Evolutionary conservation across 2,329 filamentous ascomycete genomes (phyloP).

Genomic region (Alternaria panax): DNA sequence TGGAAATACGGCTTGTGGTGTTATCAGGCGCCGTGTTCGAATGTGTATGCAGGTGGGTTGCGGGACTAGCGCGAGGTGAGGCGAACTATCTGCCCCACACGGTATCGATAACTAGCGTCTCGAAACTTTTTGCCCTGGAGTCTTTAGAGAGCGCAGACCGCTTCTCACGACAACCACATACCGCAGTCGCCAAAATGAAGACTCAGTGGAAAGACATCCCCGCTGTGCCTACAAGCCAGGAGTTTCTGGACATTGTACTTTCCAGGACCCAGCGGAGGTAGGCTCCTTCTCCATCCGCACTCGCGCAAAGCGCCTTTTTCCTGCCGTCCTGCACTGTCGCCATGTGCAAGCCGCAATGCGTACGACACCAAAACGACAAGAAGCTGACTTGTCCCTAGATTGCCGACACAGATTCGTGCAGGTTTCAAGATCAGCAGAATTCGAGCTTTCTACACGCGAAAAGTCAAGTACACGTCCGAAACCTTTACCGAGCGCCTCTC

Average conservation of each 20-base stretch:
- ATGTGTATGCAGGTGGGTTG: neutral
- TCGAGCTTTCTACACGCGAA: slow-evolving; percentile 93
- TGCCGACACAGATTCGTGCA: slow-evolving; percentile 93
- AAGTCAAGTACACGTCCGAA: slow-evolving; percentile 93
- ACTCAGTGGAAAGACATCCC: slow-evolving; percentile 69
- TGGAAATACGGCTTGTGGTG: too few species aligned
- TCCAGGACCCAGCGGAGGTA: slow-evolving; percentile 63
- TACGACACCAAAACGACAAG: neutral
- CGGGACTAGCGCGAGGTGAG: slow-evolving; percentile 12
- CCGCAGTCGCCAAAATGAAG: slow-evolving; percentile 44
- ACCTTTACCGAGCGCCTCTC: slow-evolving; percentile 95
- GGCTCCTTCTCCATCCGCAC: slow-evolving; percentile 1
- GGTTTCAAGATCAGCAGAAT: slow-evolving; percentile 98
- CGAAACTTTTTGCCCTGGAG: slow-evolving; percentile 24
- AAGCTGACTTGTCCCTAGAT: slow-evolving; percentile 54
- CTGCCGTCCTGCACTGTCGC: slow-evolving; percentile 24
- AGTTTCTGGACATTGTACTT: slow-evolving; percentile 97
- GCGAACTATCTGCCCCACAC: slow-evolving; percentile 17
- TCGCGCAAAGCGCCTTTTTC: slow-evolving; percentile 8
- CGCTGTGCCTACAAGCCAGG: slow-evolving; percentile 88
- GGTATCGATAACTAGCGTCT: slow-evolving; percentile 20
- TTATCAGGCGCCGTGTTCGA: neutral
- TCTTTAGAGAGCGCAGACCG: slow-evolving; percentile 22
- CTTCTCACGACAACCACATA: slow-evolving; percentile 21
- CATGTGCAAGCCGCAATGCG: slow-evolving; percentile 70